Conservation (phyloP, 495 filamentous ascomycete species). For the Aspergillus olivimuriae region DNA sequence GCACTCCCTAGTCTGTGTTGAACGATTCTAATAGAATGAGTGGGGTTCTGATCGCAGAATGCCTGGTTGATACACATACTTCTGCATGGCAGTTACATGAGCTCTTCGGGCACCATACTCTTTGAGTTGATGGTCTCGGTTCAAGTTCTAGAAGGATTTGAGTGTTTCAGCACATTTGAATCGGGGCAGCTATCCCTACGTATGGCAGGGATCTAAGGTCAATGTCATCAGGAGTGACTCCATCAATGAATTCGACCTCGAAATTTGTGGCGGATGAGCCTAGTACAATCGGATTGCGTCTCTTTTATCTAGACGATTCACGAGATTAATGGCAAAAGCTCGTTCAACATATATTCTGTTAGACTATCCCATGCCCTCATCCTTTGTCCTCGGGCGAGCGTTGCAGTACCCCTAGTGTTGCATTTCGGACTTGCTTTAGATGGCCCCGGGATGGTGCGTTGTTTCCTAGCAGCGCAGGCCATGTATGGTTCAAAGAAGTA, state of each 20-base stretch:
- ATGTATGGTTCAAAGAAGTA: no score
- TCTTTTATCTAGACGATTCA: slow-evolving; percentile 50
- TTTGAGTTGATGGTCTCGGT: slow-evolving; percentile 10
- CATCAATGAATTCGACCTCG: slow-evolving; percentile 47
- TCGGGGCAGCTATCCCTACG: slow-evolving; percentile 6
- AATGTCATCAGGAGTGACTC: slow-evolving; percentile 17
- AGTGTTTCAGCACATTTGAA: slow-evolving; percentile 2
- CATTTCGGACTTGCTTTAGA: no score
- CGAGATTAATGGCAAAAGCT: slow-evolving; percentile 53
- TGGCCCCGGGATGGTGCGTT: no score
- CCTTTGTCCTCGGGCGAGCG: no score
- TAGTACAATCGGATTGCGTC: slow-evolving; percentile 52
- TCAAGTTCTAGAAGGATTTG: slow-evolving; percentile 17
- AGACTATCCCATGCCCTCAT: no score
- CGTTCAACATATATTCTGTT: slow-evolving; percentile 53
- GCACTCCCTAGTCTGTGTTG: slow-evolving; percentile 36
- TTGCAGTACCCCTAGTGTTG: no score
- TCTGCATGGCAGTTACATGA: slow-evolving; percentile 24
- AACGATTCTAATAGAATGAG: slow-evolving; percentile 25
- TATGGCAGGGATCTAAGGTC: slow-evolving; percentile 18
- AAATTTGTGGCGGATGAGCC: slow-evolving; percentile 46
- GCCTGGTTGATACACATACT: slow-evolving; percentile 14
- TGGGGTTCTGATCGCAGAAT: no score
- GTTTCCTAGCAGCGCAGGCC: no score
- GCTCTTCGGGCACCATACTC: slow-evolving; percentile 23